Evolutionary conservation across 1,139 yeast species (phyloP).

Genomic region (Debaryomyces singareniensis): DNA sequence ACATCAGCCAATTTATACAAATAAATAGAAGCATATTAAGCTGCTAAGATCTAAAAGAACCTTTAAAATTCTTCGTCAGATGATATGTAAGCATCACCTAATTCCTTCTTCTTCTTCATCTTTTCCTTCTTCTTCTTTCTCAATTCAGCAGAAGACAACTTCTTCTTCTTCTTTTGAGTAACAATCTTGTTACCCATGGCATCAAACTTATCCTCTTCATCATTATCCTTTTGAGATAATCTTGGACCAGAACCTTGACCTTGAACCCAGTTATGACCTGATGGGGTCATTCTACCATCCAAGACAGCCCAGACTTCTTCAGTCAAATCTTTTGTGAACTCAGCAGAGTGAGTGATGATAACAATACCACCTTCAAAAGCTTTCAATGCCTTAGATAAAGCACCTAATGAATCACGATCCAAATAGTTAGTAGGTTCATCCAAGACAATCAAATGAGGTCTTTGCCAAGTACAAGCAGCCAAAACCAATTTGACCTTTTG

Average conservation of each 20-base stretch:
- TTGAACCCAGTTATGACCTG: conserved; percentile 99
- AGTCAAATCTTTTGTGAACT: conserved; percentile 96
- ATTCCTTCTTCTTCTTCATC: conserved; percentile 99
- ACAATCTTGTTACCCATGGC: conserved; percentile 99
- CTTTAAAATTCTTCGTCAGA: conserved; percentile 62
- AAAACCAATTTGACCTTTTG: conserved; percentile 99
- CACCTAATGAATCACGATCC: conserved; percentile 99
- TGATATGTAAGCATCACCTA: conserved; percentile 98
- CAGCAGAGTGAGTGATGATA: conserved; percentile 99
- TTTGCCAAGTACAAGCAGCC: conserved; percentile 99
- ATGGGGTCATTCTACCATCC: conserved; percentile 98
- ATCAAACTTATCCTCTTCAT: conserved; percentile 95
- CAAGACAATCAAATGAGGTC: conserved; percentile 98
- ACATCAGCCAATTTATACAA: neutral
- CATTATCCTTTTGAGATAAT: conserved; percentile 85
- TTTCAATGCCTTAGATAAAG: conserved; percentile 98
- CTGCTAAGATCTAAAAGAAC: neutral
- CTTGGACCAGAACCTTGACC: conserved; percentile 99
- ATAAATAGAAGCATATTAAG: neutral
- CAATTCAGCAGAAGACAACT: conserved; percentile 97
- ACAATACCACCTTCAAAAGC: conserved; percentile 99
- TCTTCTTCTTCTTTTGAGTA: conserved; percentile 91
- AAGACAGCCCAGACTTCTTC: conserved; percentile 99
- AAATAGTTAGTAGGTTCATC: conserved; percentile 99
- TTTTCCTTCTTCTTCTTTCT: conserved; percentile 99